These are phyloP conservation scores for Fimicolochytrium jonesii DNA, from an alignment of 192 early-diverging fungal species.

Conservation along the genomic window DNA sequence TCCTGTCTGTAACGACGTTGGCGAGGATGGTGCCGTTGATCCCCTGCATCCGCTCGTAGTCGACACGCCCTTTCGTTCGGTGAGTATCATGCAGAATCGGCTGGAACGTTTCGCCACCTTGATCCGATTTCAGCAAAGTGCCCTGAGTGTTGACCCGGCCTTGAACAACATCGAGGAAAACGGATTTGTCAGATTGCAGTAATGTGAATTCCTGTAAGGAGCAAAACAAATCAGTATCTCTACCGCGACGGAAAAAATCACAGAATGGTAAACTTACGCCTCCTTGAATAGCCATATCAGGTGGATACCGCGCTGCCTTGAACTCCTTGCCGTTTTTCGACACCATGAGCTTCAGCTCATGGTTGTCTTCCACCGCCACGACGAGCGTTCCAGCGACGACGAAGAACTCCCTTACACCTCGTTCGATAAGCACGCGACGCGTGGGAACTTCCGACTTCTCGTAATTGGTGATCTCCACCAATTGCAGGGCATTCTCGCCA, in stretches of 20 bases:
- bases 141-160: constrained; percentile 70
- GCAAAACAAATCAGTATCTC: too few species aligned
- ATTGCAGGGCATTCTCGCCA: constrained; percentile 63
- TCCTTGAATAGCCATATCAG: too few species aligned
- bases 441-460: constrained; percentile 31
- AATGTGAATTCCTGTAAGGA: constrained; percentile 65
- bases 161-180: constrained; percentile 41
- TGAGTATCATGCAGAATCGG: constrained; percentile 76
- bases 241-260: constrained; percentile 12
- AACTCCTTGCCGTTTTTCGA: constrained; percentile 73
- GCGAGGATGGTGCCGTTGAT: constrained; percentile 81
- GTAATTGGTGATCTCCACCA: constrained; percentile 59
- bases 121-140: constrained; percentile 84
- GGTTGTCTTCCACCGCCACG: constrained; percentile 58
- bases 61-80: constrained; percentile 72
- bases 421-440: constrained; percentile 52
- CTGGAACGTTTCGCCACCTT: constrained; percentile 76
- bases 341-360: constrained; percentile 61
- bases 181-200: constrained; percentile 68
- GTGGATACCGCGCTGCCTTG: constrained; percentile 77
- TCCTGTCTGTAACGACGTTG: constrained; percentile 78
- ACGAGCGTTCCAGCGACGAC: constrained; percentile 77
- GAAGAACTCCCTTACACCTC: constrained; percentile 72
- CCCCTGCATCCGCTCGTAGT: constrained; percentile 87
- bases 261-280: too few species aligned